A percentile compares a stretch with the other conserved stretches of the same genome.
Conservation (phyloP, 176 grass and related monocot species). For the Oryza australiensis region DNA sequence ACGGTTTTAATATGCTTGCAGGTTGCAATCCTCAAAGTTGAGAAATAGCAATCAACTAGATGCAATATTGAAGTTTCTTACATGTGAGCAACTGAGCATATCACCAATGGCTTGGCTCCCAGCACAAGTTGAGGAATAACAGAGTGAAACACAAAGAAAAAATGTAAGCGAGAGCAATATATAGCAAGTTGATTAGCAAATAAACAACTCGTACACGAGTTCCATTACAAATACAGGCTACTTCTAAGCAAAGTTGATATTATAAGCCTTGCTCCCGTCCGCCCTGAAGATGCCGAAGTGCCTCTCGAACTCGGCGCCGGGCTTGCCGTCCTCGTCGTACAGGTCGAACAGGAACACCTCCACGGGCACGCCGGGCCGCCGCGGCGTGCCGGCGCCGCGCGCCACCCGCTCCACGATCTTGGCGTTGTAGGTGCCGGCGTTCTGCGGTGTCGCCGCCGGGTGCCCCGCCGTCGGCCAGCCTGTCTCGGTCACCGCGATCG, state of each 20-base stretch:
- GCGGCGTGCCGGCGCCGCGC: constrained; percentile 51
- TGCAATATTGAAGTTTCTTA: not conserved
- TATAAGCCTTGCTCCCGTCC: constrained; percentile 52
- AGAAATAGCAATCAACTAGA: not conserved
- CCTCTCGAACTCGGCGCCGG: constrained; percentile 55
- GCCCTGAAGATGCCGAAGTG: constrained; percentile 69
- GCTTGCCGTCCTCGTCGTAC: constrained; percentile 70
- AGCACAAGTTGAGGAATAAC: not conserved
- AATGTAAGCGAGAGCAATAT: not conserved
- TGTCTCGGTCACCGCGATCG: constrained; percentile 63
- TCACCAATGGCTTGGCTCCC: no score
- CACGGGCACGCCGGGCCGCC: constrained; percentile 40
- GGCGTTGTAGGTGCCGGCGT: constrained; percentile 56
- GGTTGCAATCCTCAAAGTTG: not conserved
- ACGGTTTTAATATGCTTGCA: not conserved
- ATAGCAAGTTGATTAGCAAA: constrained; percentile 1
- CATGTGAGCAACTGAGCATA: no score
- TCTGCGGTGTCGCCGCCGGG: constrained; percentile 50
- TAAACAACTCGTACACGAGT: not conserved
- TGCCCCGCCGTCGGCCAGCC: constrained; percentile 74
- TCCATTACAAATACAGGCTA: not conserved
- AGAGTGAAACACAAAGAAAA: not conserved
- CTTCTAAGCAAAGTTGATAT: constrained; percentile 49
- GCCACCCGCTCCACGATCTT: constrained; percentile 47
- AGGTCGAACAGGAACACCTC: constrained; percentile 75